A percentile compares a stretch with the other conserved stretches of the same genome.
Evolutionary conservation across 2,329 filamentous ascomycete species (phyloP).

Genomic region (Fusarium duplospermum): DNA sequence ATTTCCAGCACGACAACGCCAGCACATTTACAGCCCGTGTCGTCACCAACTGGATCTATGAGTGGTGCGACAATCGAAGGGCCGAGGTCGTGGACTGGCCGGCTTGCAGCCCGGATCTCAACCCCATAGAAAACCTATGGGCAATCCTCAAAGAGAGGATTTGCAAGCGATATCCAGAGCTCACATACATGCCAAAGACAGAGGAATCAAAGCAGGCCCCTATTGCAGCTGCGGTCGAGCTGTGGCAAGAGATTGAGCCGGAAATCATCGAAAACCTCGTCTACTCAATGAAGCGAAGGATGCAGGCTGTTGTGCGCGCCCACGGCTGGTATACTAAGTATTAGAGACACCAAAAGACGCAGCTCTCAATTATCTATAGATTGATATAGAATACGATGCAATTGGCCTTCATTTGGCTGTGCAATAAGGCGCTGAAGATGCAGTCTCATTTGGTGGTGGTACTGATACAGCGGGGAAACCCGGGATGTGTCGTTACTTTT

Average conservation of each 20-base stretch:
- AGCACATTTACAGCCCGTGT: background rate
- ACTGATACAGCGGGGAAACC: background rate
- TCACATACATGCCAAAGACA: background rate
- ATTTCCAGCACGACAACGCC: background rate
- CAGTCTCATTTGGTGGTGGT: background rate
- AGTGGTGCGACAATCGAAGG: background rate
- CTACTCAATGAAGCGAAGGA: background rate
- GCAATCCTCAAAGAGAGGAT: background rate
- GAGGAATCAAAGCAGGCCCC: background rate
- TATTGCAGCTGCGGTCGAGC: background rate
- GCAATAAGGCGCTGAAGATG: background rate
- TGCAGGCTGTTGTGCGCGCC: background rate
- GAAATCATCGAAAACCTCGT: background rate
- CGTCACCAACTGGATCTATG: background rate
- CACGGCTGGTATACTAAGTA: background rate
- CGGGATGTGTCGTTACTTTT: background rate
- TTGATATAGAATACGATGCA: background rate
- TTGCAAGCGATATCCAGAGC: background rate
- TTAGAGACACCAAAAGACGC: background rate
- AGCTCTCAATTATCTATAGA: background rate
- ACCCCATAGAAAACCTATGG: background rate
- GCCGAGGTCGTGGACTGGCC: background rate
- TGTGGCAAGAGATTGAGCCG: background rate
- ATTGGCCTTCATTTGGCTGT: background rate
- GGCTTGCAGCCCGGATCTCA: background rate